These are phyloP conservation scores for Candida ulmi DNA, from an alignment of 805 yeast genomes.

Conservation along the genomic window DNA sequence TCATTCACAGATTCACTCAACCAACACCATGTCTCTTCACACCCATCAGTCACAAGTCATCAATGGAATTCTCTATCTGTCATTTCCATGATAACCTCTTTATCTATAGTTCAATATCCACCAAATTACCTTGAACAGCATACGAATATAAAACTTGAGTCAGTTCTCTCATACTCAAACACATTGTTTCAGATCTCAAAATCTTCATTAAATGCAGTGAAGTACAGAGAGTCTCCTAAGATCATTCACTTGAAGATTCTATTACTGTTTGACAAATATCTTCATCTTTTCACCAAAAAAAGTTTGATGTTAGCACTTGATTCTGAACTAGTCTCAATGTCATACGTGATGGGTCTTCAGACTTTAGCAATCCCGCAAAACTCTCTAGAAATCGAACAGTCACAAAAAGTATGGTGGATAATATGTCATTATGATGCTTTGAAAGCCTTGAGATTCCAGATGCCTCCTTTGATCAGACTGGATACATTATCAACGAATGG, in stretches of 20 bases:
- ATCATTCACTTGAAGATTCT: conserved; percentile 16
- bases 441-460: conserved; percentile 12
- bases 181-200: conserved; percentile 14
- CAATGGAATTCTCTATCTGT: conserved; percentile 17
- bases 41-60: background rate
- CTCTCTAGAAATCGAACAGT: conserved; percentile 12
- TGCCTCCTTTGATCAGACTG: conserved; percentile 14
- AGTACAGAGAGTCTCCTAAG: conserved; percentile 15
- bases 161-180: conserved; percentile 9
- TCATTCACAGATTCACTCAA: background rate
- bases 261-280: conserved; percentile 11
- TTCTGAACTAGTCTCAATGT: conserved; percentile 19
- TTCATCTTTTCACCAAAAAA: conserved; percentile 12
- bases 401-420: conserved; percentile 19
- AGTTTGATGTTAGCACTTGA: conserved; percentile 13
- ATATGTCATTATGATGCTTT: conserved; percentile 16
- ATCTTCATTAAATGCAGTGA: conserved; percentile 9
- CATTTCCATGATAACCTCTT: conserved; percentile 12
- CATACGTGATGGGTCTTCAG: conserved; percentile 16
- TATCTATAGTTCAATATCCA: conserved; percentile 14
- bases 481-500: conserved; percentile 5
- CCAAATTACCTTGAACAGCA: conserved; percentile 3
- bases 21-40: background rate
- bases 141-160: conserved; percentile 3
- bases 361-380: conserved; percentile 15